phyloP scores from a whole-genome alignment of 179 eudicot species.

The Sideroxylon spinosum region DNA sequence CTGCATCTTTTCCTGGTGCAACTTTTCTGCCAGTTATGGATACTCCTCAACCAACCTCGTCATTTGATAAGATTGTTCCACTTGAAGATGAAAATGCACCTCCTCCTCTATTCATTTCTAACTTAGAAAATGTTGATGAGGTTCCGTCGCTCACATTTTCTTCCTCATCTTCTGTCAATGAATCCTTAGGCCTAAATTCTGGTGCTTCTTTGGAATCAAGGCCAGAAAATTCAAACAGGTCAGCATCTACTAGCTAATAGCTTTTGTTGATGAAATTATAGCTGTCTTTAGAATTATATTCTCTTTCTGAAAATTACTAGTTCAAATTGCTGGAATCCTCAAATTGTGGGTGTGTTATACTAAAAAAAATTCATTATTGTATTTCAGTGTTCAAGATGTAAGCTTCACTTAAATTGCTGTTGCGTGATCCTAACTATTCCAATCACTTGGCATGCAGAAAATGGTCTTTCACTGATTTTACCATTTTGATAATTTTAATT shows the following conservation, averaged over 20 bases:
- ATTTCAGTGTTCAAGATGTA: neutral
- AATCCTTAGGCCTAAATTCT: constrained; percentile 20
- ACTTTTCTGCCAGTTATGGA: constrained; percentile 19
- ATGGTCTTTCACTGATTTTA: neutral
- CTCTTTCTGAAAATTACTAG: neutral
- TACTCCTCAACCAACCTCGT: constrained; percentile 25
- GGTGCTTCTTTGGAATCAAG: constrained; percentile 21
- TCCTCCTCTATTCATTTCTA: constrained; percentile 27
- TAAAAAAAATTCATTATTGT: neutral
- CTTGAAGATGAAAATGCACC: constrained; percentile 22
- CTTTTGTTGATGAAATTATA: neutral
- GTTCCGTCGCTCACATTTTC: constrained; percentile 25
- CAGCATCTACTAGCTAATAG: neutral
- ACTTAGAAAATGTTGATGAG: constrained; percentile 28
- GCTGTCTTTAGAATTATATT: neutral
- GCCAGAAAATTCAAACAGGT: constrained; percentile 45
- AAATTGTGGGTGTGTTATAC: neutral
- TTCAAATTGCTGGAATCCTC: neutral
- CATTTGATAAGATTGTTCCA: constrained; percentile 22
- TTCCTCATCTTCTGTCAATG: constrained; percentile 27
- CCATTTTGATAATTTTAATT: neutral
- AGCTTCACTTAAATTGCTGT: neutral
- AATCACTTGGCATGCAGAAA: too few relatives aligned
- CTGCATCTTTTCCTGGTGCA: constrained; percentile 26
- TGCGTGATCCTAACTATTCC: neutral